Base-by-base conservation (phyloP, 2,329 filamentous ascomycete species). In the Nothophaeocryptopus gaeumannii region DNA sequence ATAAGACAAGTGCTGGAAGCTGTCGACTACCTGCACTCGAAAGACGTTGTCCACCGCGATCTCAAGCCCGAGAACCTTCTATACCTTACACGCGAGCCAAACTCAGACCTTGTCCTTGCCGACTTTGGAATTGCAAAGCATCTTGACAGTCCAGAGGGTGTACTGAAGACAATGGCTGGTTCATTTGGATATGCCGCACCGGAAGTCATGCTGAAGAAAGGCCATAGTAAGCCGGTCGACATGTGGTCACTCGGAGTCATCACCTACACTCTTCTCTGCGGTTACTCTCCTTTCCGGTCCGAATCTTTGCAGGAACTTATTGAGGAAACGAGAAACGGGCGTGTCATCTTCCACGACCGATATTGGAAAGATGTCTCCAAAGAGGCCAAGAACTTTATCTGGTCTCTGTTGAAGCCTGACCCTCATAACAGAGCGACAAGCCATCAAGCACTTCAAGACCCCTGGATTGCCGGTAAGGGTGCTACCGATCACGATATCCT, bases 191-290 rank as follows among this genome's bases (percentile, higher is more conserved):
- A 99, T 66, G 93, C 93, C 14, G 93, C 93, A 1, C 93, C 93
- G 8, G 93, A 99, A 71, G 91, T 99, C 52, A 99, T 99, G 93
- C 79, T 96, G 58, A 96, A 96, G 78, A 85, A 89, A 67, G 93
- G 93, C 14, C 95, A 99, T 69, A 93, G 93, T 68, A 99, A 97
- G 73, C 89, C 93, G 4, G 93, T 97, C 31, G 93, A 99, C 68
- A 96, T 99, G 89, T 99, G 93, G 93, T 97, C 93, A 2, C 81
- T 99, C 73, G 93, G 93, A 55, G 93, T 99, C 65, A 99, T 99
- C 65, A 97, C 93, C 36, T 99, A 99, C 74, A 99, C 93, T 12
- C 79, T 99, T 26, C 86, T 99, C 44, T 99, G 95, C 69, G 93
- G 93, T 61, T 99, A 99, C 76, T 96, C 92, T 38, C 93, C 93